These are phyloP conservation scores for Clavariopsis aquatica DNA, from an alignment of 495 filamentous ascomycete genomes.

Conservation along the genomic window DNA sequence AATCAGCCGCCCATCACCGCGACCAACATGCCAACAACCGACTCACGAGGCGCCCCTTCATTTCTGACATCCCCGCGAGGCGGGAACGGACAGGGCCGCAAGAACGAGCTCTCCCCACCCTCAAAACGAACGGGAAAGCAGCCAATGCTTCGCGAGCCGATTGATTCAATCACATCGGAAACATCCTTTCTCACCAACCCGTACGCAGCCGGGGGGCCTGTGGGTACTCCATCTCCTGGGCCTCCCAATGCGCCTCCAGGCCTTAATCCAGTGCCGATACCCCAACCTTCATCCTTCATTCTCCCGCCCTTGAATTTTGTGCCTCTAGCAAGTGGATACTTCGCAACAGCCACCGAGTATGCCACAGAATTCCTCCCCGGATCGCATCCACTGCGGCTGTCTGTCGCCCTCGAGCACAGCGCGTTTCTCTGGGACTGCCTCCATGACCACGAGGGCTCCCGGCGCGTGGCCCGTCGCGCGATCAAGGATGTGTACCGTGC, in stretches of 20 bases:
- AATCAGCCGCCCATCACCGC: conserved; percentile 66
- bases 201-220: conserved; percentile 40
- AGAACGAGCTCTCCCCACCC: conserved; percentile 25
- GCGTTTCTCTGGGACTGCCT: conserved; percentile 94
- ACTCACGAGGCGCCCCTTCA: conserved; percentile 30
- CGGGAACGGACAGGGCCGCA: conserved; percentile 33
- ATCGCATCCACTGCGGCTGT: conserved; percentile 85
- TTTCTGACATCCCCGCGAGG: conserved; percentile 30
- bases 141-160: conserved; percentile 46
- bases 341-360: conserved; percentile 72
- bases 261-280: conserved; percentile 39
- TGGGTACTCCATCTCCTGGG: conserved; percentile 47
- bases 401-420: conserved; percentile 89
- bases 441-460: conserved; percentile 72
- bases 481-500: conserved; percentile 90
- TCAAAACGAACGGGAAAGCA: conserved; percentile 33
- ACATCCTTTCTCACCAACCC: conserved; percentile 50
- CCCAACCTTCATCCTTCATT: conserved; percentile 66
- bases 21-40: conserved; percentile 30
- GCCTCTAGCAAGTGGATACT: conserved; percentile 74
- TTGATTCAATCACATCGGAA: conserved; percentile 47
- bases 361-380: conserved; percentile 77
- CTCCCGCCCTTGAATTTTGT: conserved; percentile 81
- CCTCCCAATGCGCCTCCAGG: conserved; percentile 47
- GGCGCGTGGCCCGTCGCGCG: conserved; percentile 74